phyloP scores from a whole-genome alignment of 2,329 filamentous ascomycete species.

The Alternaria alternata region DNA sequence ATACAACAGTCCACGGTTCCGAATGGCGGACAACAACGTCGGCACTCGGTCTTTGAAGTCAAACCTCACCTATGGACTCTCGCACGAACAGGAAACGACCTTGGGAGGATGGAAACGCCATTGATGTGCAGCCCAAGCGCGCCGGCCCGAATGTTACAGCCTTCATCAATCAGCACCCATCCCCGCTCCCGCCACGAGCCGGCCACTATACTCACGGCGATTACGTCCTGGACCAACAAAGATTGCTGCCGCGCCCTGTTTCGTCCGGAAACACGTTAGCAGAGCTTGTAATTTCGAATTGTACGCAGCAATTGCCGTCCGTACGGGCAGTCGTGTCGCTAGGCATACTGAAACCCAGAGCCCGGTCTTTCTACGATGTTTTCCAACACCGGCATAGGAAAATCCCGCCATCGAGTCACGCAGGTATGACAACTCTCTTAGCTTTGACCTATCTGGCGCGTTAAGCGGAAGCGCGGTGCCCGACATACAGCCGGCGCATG shows the following conservation, averaged over 20 bases:
- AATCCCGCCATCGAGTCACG: slow-evolving; percentile 9
- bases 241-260: slow-evolving; percentile 35
- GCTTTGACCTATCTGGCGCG: slow-evolving; percentile 11
- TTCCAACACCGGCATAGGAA: slow-evolving; percentile 25
- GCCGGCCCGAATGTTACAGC: slow-evolving; percentile 22
- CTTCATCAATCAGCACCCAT: slow-evolving; percentile 20
- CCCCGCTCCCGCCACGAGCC: slow-evolving; percentile 41
- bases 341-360: slow-evolving; percentile 23
- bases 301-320: slow-evolving; percentile 14
- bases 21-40: slow-evolving; percentile 37
- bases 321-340: slow-evolving; percentile 10
- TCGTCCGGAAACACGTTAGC: slow-evolving; percentile 27
- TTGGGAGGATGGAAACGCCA: slow-evolving; percentile 39
- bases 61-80: slow-evolving; percentile 41
- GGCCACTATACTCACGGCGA: slow-evolving; percentile 33
- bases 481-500: slow-evolving; percentile 17
- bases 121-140: slow-evolving; percentile 26
- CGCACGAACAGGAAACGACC: slow-evolving; percentile 39
- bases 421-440: slow-evolving; percentile 28
- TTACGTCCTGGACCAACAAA: slow-evolving; percentile 27
- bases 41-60: slow-evolving; percentile 25
- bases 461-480: slow-evolving; percentile 16
- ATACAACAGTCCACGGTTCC: slow-evolving; percentile 17
- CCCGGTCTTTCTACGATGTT: slow-evolving; percentile 34
- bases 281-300: slow-evolving; percentile 16